Base-by-base conservation (phyloP, 495 filamentous ascomycete genomes). In the Tuber brumale region DNA sequence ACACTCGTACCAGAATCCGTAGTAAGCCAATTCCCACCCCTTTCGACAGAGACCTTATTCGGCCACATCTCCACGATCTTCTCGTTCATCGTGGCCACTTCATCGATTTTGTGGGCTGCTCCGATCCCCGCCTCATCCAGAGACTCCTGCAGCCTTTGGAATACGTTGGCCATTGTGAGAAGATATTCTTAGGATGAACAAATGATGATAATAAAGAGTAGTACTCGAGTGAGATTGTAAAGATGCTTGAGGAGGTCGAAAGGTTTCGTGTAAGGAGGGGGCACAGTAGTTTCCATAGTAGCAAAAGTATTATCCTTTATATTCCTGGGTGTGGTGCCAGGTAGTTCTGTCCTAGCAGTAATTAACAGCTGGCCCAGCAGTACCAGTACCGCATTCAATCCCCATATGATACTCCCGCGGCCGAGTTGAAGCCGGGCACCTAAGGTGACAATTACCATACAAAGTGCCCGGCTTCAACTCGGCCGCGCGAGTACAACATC, bases 1-100 rank as follows among this genome's bases (percentile, higher is more conserved):
- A 94, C 87, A 84, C 91, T 92, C 45, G 92, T 88, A 18, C 94
- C 94, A 86, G 87, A 91, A 82, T 97, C 93, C 70, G 91, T 91
- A 0, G 93, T 94, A 78, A 94, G 86, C 31, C 85, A 84, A 37
- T 77, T 78, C 10, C 76, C 39, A 6, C 45, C 72, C 70, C 77
- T 76, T 10, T 72, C 74, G 14, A 71, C 74, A 70, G 82, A 70
- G 39, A 57, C 43, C 10, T 71, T 80, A 31, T 85, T 80, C 27
- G 77, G 74, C 75, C 80, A 79, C 75, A 85, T 77, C 51, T 85
- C 81, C 12, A 82, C 69, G 41, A 81, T 80, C 75, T 85, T 85
- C 66, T 83, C 77, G 61, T 83, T 83, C 72, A 77, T 81, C 23
- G 76, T 78, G 37, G 74, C 70, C 35, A 82, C 75, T 0, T 82